phyloP scores from a whole-genome alignment of 257 asterid genomes.

The Nicotiana noctiflora region DNA sequence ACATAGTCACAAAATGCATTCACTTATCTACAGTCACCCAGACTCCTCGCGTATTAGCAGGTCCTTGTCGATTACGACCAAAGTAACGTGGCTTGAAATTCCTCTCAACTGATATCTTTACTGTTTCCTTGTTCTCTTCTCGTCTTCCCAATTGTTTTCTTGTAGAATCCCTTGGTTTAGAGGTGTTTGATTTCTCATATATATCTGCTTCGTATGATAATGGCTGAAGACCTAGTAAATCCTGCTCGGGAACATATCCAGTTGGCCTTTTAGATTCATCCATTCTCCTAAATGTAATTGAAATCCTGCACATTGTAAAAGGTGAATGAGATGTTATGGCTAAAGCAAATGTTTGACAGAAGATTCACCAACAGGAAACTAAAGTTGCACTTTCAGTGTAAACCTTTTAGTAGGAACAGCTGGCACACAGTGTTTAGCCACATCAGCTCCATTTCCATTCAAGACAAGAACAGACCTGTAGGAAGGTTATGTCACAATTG shows the following conservation, averaged over 20 bases:
- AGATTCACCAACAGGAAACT: not conserved
- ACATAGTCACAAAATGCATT: not conserved
- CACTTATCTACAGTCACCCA: slow-evolving; percentile 17
- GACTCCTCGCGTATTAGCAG: slow-evolving; percentile 24
- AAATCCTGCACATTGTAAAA: slow-evolving; percentile 43
- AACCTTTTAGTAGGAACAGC: slow-evolving; percentile 36
- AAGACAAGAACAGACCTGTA: slow-evolving; percentile 38
- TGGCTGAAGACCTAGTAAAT: slow-evolving; percentile 67
- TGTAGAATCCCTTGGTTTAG: slow-evolving; percentile 22
- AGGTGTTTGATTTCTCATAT: slow-evolving; percentile 19
- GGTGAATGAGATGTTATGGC: not conserved
- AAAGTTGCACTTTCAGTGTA: not conserved
- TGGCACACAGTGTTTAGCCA: slow-evolving; percentile 39
- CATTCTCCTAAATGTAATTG: slow-evolving; percentile 89
- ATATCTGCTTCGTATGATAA: slow-evolving; percentile 30
- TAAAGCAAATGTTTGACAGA: not conserved
- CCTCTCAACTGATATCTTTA: slow-evolving; percentile 19
- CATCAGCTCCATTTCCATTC: slow-evolving; percentile 38
- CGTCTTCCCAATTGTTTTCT: slow-evolving; percentile 27
- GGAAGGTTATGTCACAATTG: slow-evolving; percentile 7
- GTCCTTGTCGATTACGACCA: slow-evolving; percentile 32
- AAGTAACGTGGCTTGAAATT: slow-evolving; percentile 26
- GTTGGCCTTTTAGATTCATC: slow-evolving; percentile 59
- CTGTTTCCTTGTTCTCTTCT: slow-evolving; percentile 31
- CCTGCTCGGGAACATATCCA: slow-evolving; percentile 59